Conservation (phyloP, 106 monocot genomes). For the Apostasia shenzhenica region DNA sequence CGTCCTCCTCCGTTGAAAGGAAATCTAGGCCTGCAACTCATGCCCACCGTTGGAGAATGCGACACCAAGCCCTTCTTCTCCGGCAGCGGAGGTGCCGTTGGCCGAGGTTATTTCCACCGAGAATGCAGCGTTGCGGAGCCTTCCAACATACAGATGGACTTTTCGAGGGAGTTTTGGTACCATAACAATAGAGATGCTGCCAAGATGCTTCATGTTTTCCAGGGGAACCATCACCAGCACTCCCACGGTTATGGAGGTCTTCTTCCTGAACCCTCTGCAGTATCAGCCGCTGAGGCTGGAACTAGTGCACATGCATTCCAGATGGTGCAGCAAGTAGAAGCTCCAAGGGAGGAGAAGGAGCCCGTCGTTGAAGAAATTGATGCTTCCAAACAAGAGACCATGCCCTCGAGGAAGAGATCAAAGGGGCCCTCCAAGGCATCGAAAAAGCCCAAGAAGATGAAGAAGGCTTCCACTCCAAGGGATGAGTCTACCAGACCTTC, state of each 20-base stretch:
- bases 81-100: neutral
- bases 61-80: constrained; percentile 41
- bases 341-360: constrained; percentile 6
- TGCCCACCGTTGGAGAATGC: constrained; percentile 37
- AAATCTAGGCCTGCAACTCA: constrained; percentile 53
- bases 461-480: neutral
- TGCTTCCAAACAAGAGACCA: neutral
- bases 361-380: neutral
- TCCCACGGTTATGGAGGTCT: constrained; percentile 1
- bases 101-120: constrained; percentile 18
- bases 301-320: constrained; percentile 18
- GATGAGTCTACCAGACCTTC: neutral
- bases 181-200: constrained; percentile 14
- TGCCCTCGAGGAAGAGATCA: constrained; percentile 28
- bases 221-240: constrained; percentile 4
- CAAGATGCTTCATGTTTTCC: constrained; percentile 20
- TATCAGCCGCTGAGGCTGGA: neutral
- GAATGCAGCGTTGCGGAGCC: constrained; percentile 10
- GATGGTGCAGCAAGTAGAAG: constrained; percentile 20
- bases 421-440: constrained; percentile 25
- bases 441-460: constrained; percentile 47
- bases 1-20: constrained; percentile 22
- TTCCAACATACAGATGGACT: constrained; percentile 17
- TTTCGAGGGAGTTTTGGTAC: constrained; percentile 22
- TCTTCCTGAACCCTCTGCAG: neutral